These are phyloP conservation scores for Colletotrichum euphorbiae DNA, from an alignment of 2,329 filamentous ascomycete species.

Conservation along the genomic window DNA sequence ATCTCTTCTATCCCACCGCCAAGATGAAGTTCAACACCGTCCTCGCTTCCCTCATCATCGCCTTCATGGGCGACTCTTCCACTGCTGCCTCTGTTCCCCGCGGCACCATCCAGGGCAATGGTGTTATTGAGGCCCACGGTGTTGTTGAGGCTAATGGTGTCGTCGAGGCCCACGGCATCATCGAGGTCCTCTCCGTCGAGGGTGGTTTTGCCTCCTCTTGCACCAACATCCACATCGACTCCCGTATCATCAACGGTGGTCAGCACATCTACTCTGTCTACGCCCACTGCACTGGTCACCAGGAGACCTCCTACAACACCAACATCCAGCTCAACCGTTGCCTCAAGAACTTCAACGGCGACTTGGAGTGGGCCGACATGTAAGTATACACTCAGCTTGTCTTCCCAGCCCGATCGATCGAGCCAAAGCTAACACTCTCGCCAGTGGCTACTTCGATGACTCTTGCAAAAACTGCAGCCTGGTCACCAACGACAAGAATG, in stretches of 20 bases:
- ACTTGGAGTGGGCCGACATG: slow-evolving; percentile 30
- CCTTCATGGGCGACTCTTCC: background rate
- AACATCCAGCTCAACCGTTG: slow-evolving; percentile 36
- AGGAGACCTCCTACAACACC: slow-evolving; percentile 23
- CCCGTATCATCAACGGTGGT: slow-evolving; percentile 1
- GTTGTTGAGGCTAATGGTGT: background rate
- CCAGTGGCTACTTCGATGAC: slow-evolving; percentile 24
- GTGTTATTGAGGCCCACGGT: background rate
- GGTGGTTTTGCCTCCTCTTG: slow-evolving; percentile 29
- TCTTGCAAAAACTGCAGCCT: slow-evolving; percentile 32
- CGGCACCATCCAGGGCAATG: background rate
- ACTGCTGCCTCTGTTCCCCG: background rate
- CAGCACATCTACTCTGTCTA: slow-evolving; percentile 28
- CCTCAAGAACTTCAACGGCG: slow-evolving; percentile 33
- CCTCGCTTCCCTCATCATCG: slow-evolving; percentile 3
- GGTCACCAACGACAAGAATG: slow-evolving; percentile 4
- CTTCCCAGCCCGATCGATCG: background rate
- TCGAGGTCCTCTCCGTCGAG: background rate
- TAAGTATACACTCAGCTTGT: background rate
- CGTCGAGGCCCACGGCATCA: background rate
- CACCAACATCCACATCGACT: slow-evolving; percentile 12
- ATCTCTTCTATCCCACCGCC: background rate
- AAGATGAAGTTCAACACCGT: slow-evolving; percentile 30
- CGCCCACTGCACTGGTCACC: slow-evolving; percentile 20
- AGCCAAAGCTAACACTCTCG: background rate